Evolutionary conservation across 192 early-diverging fungal genomes (phyloP), one percentile per base, ranked within the genome.

Genomic region (Globomyces pollinis-pini): DNA sequence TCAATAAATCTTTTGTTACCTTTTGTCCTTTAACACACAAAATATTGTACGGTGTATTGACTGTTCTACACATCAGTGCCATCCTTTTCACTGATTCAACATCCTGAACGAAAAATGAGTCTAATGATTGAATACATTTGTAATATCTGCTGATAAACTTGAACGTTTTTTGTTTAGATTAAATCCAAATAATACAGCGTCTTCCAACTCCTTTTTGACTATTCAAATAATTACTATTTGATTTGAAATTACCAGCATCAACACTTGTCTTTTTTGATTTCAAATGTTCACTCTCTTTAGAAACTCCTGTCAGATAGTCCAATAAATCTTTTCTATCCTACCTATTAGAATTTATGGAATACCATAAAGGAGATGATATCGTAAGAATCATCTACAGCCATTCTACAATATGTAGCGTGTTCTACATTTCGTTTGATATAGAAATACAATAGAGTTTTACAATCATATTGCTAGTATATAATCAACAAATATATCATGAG

Each of bases 391-490:
- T 23, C 55, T 1, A 62, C 32, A 1, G 50, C 35, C n/a, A 26
- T 33, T 55, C 85, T 77, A 42, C 89, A 77, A 68, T 92, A 94
- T 50, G 81, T 79, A 50, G 86, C 69, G 20, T 87, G 85, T 52
- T 80, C 81, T 47, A 82, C 66, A 34, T 81, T 67, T 13, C 74
- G 68, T 54, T 85, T 76, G 51, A 78, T 75, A 8, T 87, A 72
- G 26, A 90, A 83, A 62, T 84, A 84, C 33, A 92, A 64, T 1
- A 94, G 71, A 1, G 90, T 79, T 16, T 78, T 80, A 3, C 91
- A 71, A 9, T 77, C 74, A 65, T 92, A 91, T 5, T 65, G n/a
- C n/a, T n/a, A n/a, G n/a, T n/a, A n/a, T n/a, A n/a, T n/a, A n/a
- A n/a, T n/a, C n/a, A n/a, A n/a, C n/a, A n/a, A n/a, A n/a, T n/a